Base-by-base conservation (phyloP, 805 yeast species). In the Candida succiphila region DNA sequence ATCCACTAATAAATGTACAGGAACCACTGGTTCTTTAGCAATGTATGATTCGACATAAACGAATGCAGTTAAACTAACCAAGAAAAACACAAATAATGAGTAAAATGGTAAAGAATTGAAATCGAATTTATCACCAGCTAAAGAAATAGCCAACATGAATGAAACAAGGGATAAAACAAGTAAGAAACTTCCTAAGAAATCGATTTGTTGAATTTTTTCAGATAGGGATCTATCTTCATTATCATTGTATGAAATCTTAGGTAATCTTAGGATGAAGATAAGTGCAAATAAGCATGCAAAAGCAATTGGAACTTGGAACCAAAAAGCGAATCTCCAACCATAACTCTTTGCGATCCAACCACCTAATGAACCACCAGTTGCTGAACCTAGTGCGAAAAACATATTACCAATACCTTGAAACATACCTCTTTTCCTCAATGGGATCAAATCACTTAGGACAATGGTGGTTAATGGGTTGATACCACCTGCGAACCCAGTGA, bases 401-500 rank as follows among this genome's bases (percentile, higher is more conserved):
- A 85, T 64, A 51, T 87, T 87, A 25, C 84, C 87, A 30, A 85
- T 46, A 0, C 96, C 96, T 54, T 88, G 96, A 55, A 71, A 85
- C 30, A 84, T 58, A 3, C 95, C 95, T 35, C 96, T 66, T 23
- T 79, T 74, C 37, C 94, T 65, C 44, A 87, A 65, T 4, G 95
- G 85, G 18, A 88, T 78, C 33, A 85, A 63, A 52, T 87, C 96
- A 33, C 84, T 73, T 54, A 82, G 71, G 10, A 85, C 69, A 36
- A 87, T 82, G 12, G 94, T 80, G 27, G 82, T 71, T 41, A 86
- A 60, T 0, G 92, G 71, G 37, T 80, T 77, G 47, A 86, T 69
- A 1, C 96, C 96, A n/a, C 94, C 95, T 10, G 95, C 95, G 42
- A 83, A 69, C 7, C 96, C 96, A 24, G 94, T 75, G 33, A 87